Percentiles rank a stretch among this genome's conserved stretches.
Evolutionary conservation across 352 stramenopile genomes (phyloP).

Genomic region (Elongisporangium undulatum): DNA sequence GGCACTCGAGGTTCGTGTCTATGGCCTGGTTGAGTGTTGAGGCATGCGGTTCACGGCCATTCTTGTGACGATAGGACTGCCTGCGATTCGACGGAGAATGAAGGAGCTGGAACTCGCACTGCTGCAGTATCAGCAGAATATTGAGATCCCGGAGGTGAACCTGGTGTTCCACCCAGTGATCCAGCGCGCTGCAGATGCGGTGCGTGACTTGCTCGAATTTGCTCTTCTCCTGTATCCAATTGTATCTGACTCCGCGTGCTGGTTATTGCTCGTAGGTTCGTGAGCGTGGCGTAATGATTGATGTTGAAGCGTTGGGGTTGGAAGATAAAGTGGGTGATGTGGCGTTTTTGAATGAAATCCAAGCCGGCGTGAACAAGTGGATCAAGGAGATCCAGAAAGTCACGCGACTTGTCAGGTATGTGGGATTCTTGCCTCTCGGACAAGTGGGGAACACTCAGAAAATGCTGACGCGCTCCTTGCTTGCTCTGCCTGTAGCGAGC

Average conservation of each 20-base stretch:
- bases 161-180: slow-evolving; percentile 88
- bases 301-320: slow-evolving; percentile 76
- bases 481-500: slow-evolving; percentile 35
- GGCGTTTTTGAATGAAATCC: slow-evolving; percentile 84
- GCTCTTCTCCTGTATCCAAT: not conserved
- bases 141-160: slow-evolving; percentile 93
- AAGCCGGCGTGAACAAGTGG: slow-evolving; percentile 91
- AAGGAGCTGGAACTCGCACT: slow-evolving; percentile 93
- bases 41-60: not conserved
- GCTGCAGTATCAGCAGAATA: slow-evolving; percentile 92
- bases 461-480: not conserved
- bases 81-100: slow-evolving; percentile 87
- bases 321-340: slow-evolving; percentile 83
- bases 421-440: slow-evolving; percentile 1
- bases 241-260: not conserved
- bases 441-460: slow-evolving; percentile 1
- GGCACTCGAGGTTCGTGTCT: slow-evolving; percentile 38
- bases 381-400: slow-evolving; percentile 96
- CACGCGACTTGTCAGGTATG: slow-evolving; percentile 81
- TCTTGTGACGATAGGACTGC: slow-evolving; percentile 39
- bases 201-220: slow-evolving; percentile 4
- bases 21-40: not conserved
- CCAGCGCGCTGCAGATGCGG: slow-evolving; percentile 64
- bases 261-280: slow-evolving; percentile 28
- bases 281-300: slow-evolving; percentile 69